Evolutionary conservation across 2,329 filamentous ascomycete genomes (phyloP).

Genomic region (Epichloe uncinata): DNA sequence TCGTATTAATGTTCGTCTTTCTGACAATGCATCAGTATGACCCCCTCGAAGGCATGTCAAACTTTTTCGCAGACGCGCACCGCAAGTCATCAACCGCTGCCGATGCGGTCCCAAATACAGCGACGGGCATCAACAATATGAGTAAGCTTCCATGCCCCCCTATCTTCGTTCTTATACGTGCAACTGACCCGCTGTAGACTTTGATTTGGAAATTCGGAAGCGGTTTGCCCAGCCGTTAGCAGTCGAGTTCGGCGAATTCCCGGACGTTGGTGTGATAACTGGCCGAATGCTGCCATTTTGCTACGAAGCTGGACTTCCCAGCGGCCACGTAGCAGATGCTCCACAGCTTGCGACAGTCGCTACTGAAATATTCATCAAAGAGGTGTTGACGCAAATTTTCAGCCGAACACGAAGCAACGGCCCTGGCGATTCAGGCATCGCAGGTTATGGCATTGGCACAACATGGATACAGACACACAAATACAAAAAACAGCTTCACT

Average conservation of each 20-base stretch:
- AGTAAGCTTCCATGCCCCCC: conserved; percentile 38
- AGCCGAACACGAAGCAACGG: conserved; percentile 52
- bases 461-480: conserved; percentile 67
- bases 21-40: conserved; percentile 31
- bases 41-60: conserved; percentile 38
- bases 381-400: conserved; percentile 49
- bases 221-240: conserved; percentile 50
- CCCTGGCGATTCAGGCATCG: conserved; percentile 46
- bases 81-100: conserved; percentile 33
- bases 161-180: background rate
- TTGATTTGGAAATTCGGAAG: conserved; percentile 55
- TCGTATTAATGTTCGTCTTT: background rate
- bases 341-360: conserved; percentile 52
- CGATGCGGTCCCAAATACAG: conserved; percentile 52
- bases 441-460: conserved; percentile 50
- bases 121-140: conserved; percentile 64
- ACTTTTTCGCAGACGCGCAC: conserved; percentile 37
- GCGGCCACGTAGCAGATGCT: conserved; percentile 45
- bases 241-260: conserved; percentile 56
- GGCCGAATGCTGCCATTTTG: conserved; percentile 55
- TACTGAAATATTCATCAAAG: conserved; percentile 54
- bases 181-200: conserved; percentile 30
- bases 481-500: conserved; percentile 60
- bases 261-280: conserved; percentile 49
- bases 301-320: conserved; percentile 49